Conservation (phyloP, 2,329 filamentous ascomycete genomes). For the Hysterium pulicare region DNA sequence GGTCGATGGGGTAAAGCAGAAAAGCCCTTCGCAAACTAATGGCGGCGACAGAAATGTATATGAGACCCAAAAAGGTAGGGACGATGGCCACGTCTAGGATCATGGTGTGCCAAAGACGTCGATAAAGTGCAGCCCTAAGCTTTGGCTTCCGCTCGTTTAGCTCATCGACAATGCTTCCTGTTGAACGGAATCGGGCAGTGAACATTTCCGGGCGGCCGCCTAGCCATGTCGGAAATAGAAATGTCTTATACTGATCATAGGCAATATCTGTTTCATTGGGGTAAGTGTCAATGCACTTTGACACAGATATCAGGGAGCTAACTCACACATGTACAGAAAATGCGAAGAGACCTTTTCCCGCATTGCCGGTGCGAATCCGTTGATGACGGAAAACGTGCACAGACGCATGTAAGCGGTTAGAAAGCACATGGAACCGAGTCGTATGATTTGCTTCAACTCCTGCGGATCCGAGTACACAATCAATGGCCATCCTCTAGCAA, state of each 20-base stretch:
- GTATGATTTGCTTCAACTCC: too few species aligned
- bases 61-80: conserved; percentile 10
- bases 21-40: conserved; percentile 4
- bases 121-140: conserved; percentile 7
- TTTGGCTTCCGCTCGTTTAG: conserved; percentile 13
- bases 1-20: not conserved
- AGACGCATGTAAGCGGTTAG: not conserved
- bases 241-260: conserved; percentile 12
- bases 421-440: too few species aligned
- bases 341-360: conserved; percentile 7
- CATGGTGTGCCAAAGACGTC: conserved; percentile 8
- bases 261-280: conserved; percentile 10
- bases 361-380: conserved; percentile 12
- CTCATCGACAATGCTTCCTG: too few species aligned
- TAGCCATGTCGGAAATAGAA: conserved; percentile 15
- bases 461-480: too few species aligned
- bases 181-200: conserved; percentile 9
- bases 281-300: conserved; percentile 11
- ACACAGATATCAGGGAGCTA: conserved; percentile 10
- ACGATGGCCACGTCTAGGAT: conserved; percentile 8
- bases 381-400: conserved; percentile 10
- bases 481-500: too few species aligned
- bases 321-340: conserved; percentile 9
- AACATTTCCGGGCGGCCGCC: conserved; percentile 11
- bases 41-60: conserved; percentile 7